Evolutionary conservation across 2,329 filamentous ascomycete genomes (phyloP), one percentile per base, ranked within the genome.

Genomic region (Colletotrichum camelliae): DNA sequence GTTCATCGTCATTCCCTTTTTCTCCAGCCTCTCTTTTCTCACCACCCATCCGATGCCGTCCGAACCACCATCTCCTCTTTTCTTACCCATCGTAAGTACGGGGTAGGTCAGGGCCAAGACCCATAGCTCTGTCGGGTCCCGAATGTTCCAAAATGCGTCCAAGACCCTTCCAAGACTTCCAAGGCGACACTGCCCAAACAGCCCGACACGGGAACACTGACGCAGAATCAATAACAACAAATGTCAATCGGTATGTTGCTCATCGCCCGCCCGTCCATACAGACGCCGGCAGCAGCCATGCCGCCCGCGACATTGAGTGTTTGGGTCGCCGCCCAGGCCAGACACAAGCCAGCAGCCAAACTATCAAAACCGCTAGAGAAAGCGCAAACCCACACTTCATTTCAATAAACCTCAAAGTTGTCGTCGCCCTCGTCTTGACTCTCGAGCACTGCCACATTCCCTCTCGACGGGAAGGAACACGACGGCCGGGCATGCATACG

Each of bases 391-490:
- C 72, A 61, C 61, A 31, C 8, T 31, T 67, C 61, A 72, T 72
- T 72, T 75, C 55, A 43, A 61, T 70, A 61, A 21, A 61, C 58
- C 37, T 62, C 52, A 29, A 33, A 18, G 29, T 24, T 60, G n/a
- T 67, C 27, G 35, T 48, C 62, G n/a, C 67, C 55, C 24, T 67
- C 62, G 48, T 62, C 55, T 67, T 67, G 61, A 67, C 55, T 72
- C 55, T 67, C 37, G 61, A 72, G 72, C 72, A 75, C 72, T 75
- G 72, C 72, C 72, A 72, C 72, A n/a, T 55, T 31, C 61, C 35
- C 27, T 27, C 33, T 55, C 21, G 21, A n/a, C 57, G 31, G 55
- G 55, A 48, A 73, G 65, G 65, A 73, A 52, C 57, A 43, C 37
- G 61, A 48, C 61, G 66, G 43, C 48, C 43, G 65, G 24, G 35